Evolutionary conservation across 371 early-diverging fungal species (phyloP).

Genomic region (Apophysomyces variabilis): DNA sequence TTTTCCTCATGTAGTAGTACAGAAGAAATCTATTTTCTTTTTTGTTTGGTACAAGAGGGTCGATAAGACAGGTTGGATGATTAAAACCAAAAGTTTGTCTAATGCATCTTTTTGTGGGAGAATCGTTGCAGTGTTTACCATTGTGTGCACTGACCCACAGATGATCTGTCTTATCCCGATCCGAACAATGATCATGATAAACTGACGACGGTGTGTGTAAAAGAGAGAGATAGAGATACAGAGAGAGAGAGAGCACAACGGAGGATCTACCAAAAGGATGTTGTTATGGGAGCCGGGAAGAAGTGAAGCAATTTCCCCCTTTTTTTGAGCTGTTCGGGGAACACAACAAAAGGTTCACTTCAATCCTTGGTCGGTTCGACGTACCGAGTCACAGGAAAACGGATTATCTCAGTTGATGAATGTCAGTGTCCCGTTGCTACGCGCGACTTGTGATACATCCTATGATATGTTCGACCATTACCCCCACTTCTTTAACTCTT

Average conservation of each 20-base stretch:
- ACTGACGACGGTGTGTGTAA: neutral
- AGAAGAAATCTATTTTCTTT: slow-evolving; percentile 7
- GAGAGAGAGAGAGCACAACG: neutral
- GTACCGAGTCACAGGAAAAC: slow-evolving; percentile 4
- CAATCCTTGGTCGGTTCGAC: slow-evolving; percentile 3
- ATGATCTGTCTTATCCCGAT: slow-evolving; percentile 11
- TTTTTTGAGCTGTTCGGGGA: slow-evolving; percentile 8
- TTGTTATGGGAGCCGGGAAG: too few species aligned
- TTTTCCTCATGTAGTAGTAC: slow-evolving; percentile 8
- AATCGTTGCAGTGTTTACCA: neutral
- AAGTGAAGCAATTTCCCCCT: neutral
- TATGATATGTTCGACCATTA: slow-evolving; percentile 2
- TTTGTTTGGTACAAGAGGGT: neutral
- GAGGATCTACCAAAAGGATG: neutral
- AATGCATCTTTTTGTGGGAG: neutral
- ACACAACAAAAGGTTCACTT: slow-evolving; percentile 8
- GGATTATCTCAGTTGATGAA: slow-evolving; percentile 4
- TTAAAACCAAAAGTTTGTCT: neutral
- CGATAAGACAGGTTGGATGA: neutral
- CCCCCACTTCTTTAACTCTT: neutral
- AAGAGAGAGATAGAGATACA: neutral
- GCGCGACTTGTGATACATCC: slow-evolving; percentile 7
- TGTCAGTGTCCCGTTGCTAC: slow-evolving; percentile 10
- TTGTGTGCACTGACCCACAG: slow-evolving; percentile 8
- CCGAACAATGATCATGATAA: slow-evolving; percentile 7